Conservation (phyloP, 116 monocot species). For the Cymodocea nodosa region DNA sequence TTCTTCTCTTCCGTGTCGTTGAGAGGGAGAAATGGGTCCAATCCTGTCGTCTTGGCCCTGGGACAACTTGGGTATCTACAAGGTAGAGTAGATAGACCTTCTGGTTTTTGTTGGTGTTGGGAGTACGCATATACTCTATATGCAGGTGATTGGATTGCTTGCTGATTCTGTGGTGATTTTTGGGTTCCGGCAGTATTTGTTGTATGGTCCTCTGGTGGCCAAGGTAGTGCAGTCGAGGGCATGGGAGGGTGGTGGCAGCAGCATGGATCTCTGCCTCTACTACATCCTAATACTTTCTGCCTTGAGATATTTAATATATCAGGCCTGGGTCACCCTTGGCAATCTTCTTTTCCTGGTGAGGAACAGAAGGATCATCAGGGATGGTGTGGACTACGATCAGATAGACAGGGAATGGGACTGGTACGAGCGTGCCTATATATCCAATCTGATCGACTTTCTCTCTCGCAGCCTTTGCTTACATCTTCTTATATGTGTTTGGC, state of each 20-base stretch:
- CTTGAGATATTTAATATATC: constrained; percentile 38
- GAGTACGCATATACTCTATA: no score
- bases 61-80: constrained; percentile 64
- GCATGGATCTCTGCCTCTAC: constrained; percentile 23
- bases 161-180: background rate
- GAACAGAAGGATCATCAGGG: constrained; percentile 39
- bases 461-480: no score
- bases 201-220: constrained; percentile 69
- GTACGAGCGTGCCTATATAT: no score
- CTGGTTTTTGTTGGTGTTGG: no score
- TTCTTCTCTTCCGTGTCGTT: background rate
- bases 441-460: no score
- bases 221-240: constrained; percentile 34
- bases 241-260: constrained; percentile 13
- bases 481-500: no score
- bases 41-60: constrained; percentile 80
- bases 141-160: no score
- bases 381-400: constrained; percentile 80
- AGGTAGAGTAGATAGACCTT: constrained; percentile 27
- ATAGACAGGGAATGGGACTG: constrained; percentile 93
- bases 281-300: constrained; percentile 34
- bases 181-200: constrained; percentile 48
- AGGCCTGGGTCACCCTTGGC: constrained; percentile 37
- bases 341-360: constrained; percentile 74
- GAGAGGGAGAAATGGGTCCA: constrained; percentile 13